Evolutionary conservation across 164 flowering plant species (phyloP).

Genomic region (Pachysandra terminalis): DNA sequence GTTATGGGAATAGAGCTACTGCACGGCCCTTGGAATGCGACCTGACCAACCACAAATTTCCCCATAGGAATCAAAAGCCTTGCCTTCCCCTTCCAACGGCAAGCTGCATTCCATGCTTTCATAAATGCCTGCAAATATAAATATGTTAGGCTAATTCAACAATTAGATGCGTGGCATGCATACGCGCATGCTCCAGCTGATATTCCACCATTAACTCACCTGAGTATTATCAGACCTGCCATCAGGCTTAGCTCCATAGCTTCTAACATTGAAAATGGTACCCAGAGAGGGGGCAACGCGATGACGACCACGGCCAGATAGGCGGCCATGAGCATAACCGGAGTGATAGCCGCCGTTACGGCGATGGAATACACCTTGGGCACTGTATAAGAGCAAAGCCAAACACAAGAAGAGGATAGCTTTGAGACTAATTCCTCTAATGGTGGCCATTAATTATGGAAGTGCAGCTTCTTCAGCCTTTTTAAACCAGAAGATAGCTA

Average conservation of each 20-base stretch:
- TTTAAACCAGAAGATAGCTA: too few relatives aligned
- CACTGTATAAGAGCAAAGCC: constrained; percentile 20
- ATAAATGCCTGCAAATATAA: constrained; percentile 32
- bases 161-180: too few relatives aligned
- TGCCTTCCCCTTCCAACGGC: constrained; percentile 22
- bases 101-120: constrained; percentile 42
- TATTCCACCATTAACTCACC: constrained; percentile 22
- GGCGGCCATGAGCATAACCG: too few relatives aligned
- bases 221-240: constrained; percentile 22
- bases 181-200: background rate
- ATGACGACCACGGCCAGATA: too few relatives aligned
- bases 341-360: too few relatives aligned
- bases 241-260: constrained; percentile 33
- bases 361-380: constrained; percentile 4
- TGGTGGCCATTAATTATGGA: too few relatives aligned
- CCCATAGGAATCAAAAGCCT: constrained; percentile 43
- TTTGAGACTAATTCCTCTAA: too few relatives aligned
- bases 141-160: background rate
- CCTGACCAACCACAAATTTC: constrained; percentile 30
- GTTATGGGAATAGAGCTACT: constrained; percentile 20
- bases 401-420: constrained; percentile 10
- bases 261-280: constrained; percentile 30
- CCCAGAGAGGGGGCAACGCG: constrained; percentile 11
- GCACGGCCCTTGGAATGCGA: constrained; percentile 50
- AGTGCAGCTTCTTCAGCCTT: too few relatives aligned